phyloP scores from a whole-genome alignment of 75 land plant species.

The Sequoiadendron giganteum region DNA sequence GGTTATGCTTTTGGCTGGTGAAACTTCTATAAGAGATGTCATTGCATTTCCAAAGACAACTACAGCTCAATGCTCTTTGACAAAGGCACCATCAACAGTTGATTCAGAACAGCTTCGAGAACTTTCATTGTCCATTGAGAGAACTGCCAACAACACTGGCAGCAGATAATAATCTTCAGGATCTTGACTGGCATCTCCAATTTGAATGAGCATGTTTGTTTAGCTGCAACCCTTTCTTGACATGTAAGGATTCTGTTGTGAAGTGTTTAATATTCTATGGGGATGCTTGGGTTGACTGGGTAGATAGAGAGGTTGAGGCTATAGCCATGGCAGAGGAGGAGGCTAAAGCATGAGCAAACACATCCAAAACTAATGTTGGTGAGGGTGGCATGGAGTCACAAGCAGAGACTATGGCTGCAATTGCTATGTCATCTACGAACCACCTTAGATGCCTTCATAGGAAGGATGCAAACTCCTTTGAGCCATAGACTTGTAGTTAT shows the following conservation, averaged over 20 bases:
- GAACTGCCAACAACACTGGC: background rate
- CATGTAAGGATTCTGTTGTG: background rate
- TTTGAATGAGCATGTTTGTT: background rate
- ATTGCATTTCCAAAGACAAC: conserved; percentile 98
- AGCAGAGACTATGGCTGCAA: too few relatives aligned
- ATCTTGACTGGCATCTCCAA: background rate
- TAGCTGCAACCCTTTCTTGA: background rate
- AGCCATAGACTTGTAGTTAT: too few relatives aligned
- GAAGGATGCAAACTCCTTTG: too few relatives aligned
- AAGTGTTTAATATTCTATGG: background rate
- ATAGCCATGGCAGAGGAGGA: too few relatives aligned
- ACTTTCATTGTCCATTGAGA: conserved; percentile 36
- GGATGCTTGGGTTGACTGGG: background rate
- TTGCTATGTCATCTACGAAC: too few relatives aligned
- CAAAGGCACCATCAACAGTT: conserved; percentile 76
- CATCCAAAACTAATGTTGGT: too few relatives aligned
- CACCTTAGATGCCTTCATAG: too few relatives aligned
- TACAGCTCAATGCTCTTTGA: conserved; percentile 88
- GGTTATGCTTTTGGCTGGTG: conserved; percentile 94
- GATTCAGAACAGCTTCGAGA: conserved; percentile 77
- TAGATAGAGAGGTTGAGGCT: too few relatives aligned
- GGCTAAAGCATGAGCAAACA: too few relatives aligned
- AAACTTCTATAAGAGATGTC: conserved; percentile 90
- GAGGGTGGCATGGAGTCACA: too few relatives aligned
- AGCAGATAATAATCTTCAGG: background rate